Evolutionary conservation across 768 basidiomycete genomes (phyloP).

Genomic region (Phylloporus arenicola): DNA sequence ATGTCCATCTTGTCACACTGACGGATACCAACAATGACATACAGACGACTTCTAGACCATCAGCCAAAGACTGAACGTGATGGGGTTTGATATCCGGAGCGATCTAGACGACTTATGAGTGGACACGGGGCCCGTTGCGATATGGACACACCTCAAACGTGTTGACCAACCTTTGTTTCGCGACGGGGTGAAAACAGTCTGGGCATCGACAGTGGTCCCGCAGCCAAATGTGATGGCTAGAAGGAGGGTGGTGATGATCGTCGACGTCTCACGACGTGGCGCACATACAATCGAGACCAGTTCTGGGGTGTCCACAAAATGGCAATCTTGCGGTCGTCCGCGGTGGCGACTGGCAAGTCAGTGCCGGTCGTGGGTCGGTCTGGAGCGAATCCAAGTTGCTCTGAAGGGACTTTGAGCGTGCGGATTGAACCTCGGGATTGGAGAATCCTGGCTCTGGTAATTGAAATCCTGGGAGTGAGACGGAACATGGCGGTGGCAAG

Average conservation of each 20-base stretch:
- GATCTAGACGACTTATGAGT: slow-evolving; percentile 46
- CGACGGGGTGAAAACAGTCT: slow-evolving; percentile 78
- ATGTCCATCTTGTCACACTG: neutral
- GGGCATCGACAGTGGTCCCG: slow-evolving; percentile 90
- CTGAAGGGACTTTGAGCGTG: slow-evolving; percentile 17
- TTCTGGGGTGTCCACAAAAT: slow-evolving; percentile 68
- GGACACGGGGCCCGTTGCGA: neutral
- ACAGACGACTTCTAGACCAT: slow-evolving; percentile 78
- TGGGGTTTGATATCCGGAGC: slow-evolving; percentile 66
- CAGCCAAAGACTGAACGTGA: slow-evolving; percentile 45
- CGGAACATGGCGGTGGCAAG: too few species aligned
- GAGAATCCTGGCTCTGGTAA: neutral
- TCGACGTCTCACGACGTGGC: neutral
- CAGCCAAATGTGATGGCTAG: slow-evolving; percentile 86
- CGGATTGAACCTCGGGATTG: neutral
- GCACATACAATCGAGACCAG: slow-evolving; percentile 74
- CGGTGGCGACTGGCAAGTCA: slow-evolving; percentile 49
- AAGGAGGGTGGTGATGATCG: neutral
- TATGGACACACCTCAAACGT: slow-evolving; percentile 63
- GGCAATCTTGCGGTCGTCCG: slow-evolving; percentile 56
- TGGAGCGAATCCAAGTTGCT: slow-evolving; percentile 26
- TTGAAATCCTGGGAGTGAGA: too few species aligned
- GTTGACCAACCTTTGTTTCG: slow-evolving; percentile 85
- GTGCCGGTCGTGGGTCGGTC: slow-evolving; percentile 9
- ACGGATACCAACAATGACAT: slow-evolving; percentile 20